Base-by-base conservation (phyloP, 1,284 basidiomycete species). In the Anthracocystis walkeri region DNA sequence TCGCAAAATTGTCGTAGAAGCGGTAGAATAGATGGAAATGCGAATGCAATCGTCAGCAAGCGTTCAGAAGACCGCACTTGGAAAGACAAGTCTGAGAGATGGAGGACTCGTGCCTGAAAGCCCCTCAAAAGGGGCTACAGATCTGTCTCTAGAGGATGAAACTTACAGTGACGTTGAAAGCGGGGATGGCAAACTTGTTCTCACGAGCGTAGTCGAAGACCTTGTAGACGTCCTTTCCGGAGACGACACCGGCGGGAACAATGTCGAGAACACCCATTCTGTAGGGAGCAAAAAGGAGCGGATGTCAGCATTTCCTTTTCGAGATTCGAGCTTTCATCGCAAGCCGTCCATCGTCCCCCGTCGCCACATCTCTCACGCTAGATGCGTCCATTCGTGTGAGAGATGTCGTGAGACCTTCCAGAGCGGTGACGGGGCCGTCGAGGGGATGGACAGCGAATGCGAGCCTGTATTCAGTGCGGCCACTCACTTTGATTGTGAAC, bases 191-290 rank as follows among this genome's bases (percentile, higher is more conserved):
- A 50, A 83, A 84, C 58, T 82, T 69, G 76, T 84, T 58, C 73
- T 81, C 64, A 51, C 83, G 81, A 60, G 83, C 83, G 55, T 84
- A 81, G 75, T 81, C 81, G 59, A 81, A 82, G 59, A 84, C 82
- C 76, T 84, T 84, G 82, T 82, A 83, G 42, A 85, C 82, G 72
- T 84, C 82, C 71, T 83, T 79, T 63, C 82, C 82, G 67, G 80
- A 79, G 63, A 84, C 77, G 62, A 84, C 82, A 67, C 82, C 82
- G 65, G 80, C 77, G 60, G 82, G 82, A 66, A 77, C 79, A 75
- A 84, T 81, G 60, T 83, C 80, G 52, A 79, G 74, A 69, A 81
- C 65, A 75, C 79, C 79, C 79, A 81, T 81, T 51, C 60, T 80
- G 61, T 31, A 16, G n/a, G 29, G 29, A 5, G 23, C 29, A 41